Evolutionary conservation across 495 filamentous ascomycete species (phyloP).

Genomic region (Neurospora africana): DNA sequence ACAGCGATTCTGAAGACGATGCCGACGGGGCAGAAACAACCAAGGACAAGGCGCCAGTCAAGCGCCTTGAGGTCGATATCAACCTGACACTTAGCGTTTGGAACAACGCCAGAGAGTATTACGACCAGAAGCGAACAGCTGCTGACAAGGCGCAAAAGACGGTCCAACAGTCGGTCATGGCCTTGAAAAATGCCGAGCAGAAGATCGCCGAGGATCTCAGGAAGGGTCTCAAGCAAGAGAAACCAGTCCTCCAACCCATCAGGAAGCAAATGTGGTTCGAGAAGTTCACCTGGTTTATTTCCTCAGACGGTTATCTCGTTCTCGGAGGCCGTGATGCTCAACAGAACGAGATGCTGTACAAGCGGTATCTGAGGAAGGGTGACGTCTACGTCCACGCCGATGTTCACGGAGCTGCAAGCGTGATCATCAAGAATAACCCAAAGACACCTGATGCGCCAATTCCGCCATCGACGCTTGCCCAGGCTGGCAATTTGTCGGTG

Average conservation of each 20-base stretch:
- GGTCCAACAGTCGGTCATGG: conserved; percentile 66
- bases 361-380: conserved; percentile 70
- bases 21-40: conserved; percentile 46
- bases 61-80: conserved; percentile 63
- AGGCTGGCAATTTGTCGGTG: conserved; percentile 77
- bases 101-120: conserved; percentile 86
- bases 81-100: conserved; percentile 72
- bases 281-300: conserved; percentile 91
- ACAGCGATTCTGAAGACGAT: conserved; percentile 54
- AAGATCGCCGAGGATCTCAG: conserved; percentile 81
- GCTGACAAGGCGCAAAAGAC: conserved; percentile 83
- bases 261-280: conserved; percentile 87
- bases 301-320: conserved; percentile 89
- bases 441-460: conserved; percentile 70
- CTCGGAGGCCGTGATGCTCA: conserved; percentile 77
- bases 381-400: conserved; percentile 91
- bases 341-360: conserved; percentile 87
- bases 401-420: conserved; percentile 66
- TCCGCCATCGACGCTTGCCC: conserved; percentile 78
- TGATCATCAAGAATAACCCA: conserved; percentile 78
- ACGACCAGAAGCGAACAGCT: conserved; percentile 73
- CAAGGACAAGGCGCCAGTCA: conserved; percentile 33
- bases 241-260: conserved; percentile 72
- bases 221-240: conserved; percentile 83
- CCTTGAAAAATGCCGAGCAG: conserved; percentile 77